Conservation (phyloP, 345 rosid species). For the Arabidopsis suecica region DNA sequence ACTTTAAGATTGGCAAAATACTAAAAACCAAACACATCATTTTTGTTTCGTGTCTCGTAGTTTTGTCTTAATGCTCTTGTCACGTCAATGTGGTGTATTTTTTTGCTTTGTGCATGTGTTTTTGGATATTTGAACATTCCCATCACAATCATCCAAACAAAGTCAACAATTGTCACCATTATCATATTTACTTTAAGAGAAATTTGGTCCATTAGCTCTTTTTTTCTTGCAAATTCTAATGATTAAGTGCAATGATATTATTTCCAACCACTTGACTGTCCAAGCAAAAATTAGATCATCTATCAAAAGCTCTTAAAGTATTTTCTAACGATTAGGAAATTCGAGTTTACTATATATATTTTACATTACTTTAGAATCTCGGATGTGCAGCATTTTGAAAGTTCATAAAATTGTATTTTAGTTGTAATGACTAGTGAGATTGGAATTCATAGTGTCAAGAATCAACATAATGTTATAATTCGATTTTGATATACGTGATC, state of each 20-base stretch:
- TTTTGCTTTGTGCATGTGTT: constrained; percentile 38
- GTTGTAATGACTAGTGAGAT: neutral
- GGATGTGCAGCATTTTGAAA: neutral
- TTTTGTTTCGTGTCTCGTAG: constrained; percentile 26
- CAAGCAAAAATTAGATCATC: neutral
- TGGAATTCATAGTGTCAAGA: neutral
- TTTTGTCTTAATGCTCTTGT: constrained; percentile 42
- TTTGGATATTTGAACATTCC: constrained; percentile 42
- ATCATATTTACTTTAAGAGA: constrained; percentile 1
- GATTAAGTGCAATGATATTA: neutral
- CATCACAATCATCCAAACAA: constrained; percentile 27
- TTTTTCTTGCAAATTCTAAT: constrained; percentile 15
- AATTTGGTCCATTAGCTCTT: neutral
- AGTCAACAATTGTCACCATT: constrained; percentile 33
- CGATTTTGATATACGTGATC: neutral
- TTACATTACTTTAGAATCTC: neutral
- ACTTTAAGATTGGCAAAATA: constrained; percentile 33
- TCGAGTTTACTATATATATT: neutral
- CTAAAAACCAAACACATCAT: constrained; percentile 33
- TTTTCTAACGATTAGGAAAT: neutral
- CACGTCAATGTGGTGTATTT: constrained; percentile 33
- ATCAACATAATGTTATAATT: neutral
- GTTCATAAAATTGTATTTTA: no score
- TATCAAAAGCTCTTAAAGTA: neutral
- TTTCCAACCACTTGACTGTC: constrained; percentile 7